Base-by-base conservation (phyloP, 108 stramenopile genomes). In the Cylindrotheca closterium region DNA sequence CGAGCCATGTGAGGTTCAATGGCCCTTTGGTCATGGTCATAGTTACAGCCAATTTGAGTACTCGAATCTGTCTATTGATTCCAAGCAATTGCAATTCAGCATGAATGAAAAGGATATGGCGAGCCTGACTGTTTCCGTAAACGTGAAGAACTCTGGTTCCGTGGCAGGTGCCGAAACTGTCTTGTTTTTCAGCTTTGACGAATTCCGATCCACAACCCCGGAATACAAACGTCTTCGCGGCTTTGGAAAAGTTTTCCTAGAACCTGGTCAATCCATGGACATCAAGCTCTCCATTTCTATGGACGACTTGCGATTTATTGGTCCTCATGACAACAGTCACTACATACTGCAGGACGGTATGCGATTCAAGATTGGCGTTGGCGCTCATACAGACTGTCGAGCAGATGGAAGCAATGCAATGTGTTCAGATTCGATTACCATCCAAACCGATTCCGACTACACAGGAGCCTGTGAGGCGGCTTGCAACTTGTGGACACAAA, bases 21-120 rank as follows among this genome's bases (percentile, higher is more conserved):
- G 80, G 80, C 71, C 70, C n/a, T 87, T 87, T 73, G 86, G 86
- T 15, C 68, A 84, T 53, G 86, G 86, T 25, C 47, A 83, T 30
- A 71, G 68, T n/a, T 87, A 82, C 47, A 67, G 79, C 5, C 30
- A 49, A 25, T 87, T 87, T 52, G 42, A 66, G 10, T 84, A 82
- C 63, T 32, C 51, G 21, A 31, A 58, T 42, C 25, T 79, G 24
- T 31, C 15, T 21, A n/a, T 67, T 0, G 58, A 55, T 53, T 47
- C 68, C 25, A 56, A 56, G 15, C 49, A 22, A 42, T 37, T 65
- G 49, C 28, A 65, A 24, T 54, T 80, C 24, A 42, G 49, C 21
- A 47, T 24, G 32, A 48, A 48, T 25, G 54, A 23, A 15, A 49
- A 32, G 48, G 28, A 23, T 24, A 30, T 30, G 10, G 47, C 55